Conservation (phyloP, 2,329 filamentous ascomycete genomes). For the Fusarium keratoplasticum region DNA sequence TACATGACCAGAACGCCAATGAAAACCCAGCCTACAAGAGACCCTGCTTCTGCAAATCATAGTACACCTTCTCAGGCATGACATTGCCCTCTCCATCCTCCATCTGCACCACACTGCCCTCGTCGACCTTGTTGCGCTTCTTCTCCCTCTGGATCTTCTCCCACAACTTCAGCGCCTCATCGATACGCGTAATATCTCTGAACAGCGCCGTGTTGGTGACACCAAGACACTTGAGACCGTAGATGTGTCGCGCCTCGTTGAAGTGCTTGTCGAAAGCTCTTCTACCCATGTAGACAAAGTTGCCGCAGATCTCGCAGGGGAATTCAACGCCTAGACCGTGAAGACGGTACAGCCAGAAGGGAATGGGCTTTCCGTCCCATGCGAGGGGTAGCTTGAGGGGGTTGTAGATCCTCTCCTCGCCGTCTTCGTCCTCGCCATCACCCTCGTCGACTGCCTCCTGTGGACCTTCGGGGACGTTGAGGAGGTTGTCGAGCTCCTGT, state of each 20-base stretch:
- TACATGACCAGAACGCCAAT: neutral
- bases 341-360: constrained; percentile 98
- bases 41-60: constrained; percentile 93
- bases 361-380: constrained; percentile 99
- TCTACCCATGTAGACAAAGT: constrained; percentile 98
- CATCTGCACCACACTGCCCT: constrained; percentile 95
- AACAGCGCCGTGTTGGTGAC: constrained; percentile 93
- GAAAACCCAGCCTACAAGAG: constrained; percentile 67
- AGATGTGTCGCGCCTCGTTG: constrained; percentile 91
- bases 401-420: constrained; percentile 94
- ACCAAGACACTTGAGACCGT: constrained; percentile 92
- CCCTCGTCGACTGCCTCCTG: constrained; percentile 61
- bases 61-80: constrained; percentile 99
- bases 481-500: constrained; percentile 90
- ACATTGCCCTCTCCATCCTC: constrained; percentile 97
- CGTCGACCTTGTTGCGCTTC: constrained; percentile 79
- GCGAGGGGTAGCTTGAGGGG: constrained; percentile 94
- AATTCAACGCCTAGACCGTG: constrained; percentile 97
- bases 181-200: constrained; percentile 91
- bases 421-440: constrained; percentile 78
- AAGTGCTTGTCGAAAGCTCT: constrained; percentile 99
- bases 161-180: constrained; percentile 90
- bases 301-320: constrained; percentile 95
- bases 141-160: constrained; percentile 91
- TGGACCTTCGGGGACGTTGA: constrained; percentile 57